phyloP scores from a whole-genome alignment of 1,284 basidiomycete genomes.

The Grifola frondosa region DNA sequence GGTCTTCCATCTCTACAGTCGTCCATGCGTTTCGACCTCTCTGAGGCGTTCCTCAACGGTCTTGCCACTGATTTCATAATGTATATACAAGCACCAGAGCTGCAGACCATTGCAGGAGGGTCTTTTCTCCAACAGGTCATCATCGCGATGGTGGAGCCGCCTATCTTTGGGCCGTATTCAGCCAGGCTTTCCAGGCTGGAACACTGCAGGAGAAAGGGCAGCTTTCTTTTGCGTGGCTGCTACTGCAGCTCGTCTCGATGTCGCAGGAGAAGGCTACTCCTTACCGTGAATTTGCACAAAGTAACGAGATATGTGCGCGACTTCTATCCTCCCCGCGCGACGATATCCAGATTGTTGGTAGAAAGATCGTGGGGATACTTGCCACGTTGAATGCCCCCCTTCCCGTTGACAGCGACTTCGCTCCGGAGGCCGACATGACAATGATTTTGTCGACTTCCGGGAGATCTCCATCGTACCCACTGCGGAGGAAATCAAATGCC shows the following conservation, averaged over 20 bases:
- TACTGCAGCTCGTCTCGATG: slow-evolving; percentile 48
- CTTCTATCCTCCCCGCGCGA: slow-evolving; percentile 37
- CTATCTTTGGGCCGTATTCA: slow-evolving; percentile 53
- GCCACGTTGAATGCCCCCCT: slow-evolving; percentile 27
- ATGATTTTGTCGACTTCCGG: slow-evolving; percentile 59
- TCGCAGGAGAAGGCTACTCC: slow-evolving; percentile 33
- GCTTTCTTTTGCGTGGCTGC: slow-evolving; percentile 47
- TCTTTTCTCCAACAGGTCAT: slow-evolving; percentile 42
- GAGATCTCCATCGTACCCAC: slow-evolving; percentile 60
- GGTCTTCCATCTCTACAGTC: slow-evolving; percentile 44
- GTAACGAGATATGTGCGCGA: slow-evolving; percentile 29
- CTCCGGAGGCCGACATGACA: slow-evolving; percentile 67
- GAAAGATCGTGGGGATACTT: slow-evolving; percentile 45
- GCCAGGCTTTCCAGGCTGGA: slow-evolving; percentile 38
- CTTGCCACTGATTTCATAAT: slow-evolving; percentile 37
- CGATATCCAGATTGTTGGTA: slow-evolving; percentile 35
- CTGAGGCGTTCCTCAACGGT: slow-evolving; percentile 45
- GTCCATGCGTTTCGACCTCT: slow-evolving; percentile 45
- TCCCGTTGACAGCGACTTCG: slow-evolving; percentile 22
- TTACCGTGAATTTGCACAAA: slow-evolving; percentile 42
- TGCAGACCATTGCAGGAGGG: slow-evolving; percentile 42
- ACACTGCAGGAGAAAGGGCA: slow-evolving; percentile 38
- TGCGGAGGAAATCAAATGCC: slow-evolving; percentile 50
- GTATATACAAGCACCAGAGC: slow-evolving; percentile 41
- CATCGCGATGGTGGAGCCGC: slow-evolving; percentile 46